A percentile compares a stretch with the other conserved stretches of the same genome.
These are phyloP conservation scores for Populus deltoides DNA, from an alignment of 345 rosid species.

Conservation along the genomic window DNA sequence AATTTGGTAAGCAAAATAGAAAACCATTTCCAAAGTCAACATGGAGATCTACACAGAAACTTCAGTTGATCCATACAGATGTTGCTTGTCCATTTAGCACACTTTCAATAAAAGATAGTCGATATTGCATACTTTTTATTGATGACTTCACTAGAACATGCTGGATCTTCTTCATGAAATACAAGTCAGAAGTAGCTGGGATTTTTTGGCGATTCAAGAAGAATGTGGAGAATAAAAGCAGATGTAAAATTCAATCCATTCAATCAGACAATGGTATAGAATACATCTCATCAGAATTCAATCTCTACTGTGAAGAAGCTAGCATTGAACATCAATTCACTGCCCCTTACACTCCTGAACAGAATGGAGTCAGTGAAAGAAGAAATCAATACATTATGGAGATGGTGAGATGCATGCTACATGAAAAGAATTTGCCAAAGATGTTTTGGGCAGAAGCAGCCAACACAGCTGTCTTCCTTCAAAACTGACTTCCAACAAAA, in stretches of 20 bases:
- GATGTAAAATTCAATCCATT: background rate
- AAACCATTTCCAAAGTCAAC: background rate
- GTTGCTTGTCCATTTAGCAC: background rate
- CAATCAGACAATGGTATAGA: constrained; percentile 8
- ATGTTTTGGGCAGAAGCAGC: background rate
- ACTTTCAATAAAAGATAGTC: background rate
- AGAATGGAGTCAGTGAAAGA: background rate
- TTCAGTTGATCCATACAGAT: background rate
- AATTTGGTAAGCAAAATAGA: background rate
- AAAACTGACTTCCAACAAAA: background rate
- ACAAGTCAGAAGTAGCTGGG: too few relatives aligned
- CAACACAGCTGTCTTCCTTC: background rate
- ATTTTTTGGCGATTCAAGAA: background rate
- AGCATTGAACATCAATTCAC: constrained; percentile 11
- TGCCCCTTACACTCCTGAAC: constrained; percentile 2
- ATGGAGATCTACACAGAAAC: background rate
- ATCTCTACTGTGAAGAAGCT: background rate
- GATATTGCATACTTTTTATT: background rate
- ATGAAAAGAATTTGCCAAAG: background rate
- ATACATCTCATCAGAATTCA: background rate
- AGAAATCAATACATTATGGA: background rate
- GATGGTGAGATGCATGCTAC: background rate
- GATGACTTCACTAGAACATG: background rate
- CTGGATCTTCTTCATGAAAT: background rate
- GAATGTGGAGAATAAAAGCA: constrained; percentile 10